A percentile compares a stretch with the other conserved stretches of the same genome.
phyloP scores from a whole-genome alignment of 2,329 filamentous ascomycete genomes.

The Stagonosporopsis chrysanthemi region DNA sequence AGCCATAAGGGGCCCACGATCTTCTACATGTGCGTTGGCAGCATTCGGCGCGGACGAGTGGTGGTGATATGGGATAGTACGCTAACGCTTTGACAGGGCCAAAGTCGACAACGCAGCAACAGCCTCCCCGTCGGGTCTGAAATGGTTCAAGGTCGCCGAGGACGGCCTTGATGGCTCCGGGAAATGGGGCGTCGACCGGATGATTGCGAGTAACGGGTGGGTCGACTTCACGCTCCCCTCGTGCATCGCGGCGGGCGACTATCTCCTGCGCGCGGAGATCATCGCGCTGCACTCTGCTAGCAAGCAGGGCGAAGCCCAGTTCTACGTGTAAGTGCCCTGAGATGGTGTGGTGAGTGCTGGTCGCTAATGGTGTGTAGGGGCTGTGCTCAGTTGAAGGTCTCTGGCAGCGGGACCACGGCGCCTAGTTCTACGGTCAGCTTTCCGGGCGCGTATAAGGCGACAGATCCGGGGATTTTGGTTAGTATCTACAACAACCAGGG shows the following conservation, averaged over 20 bases:
- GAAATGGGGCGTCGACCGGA: slow-evolving; percentile 59
- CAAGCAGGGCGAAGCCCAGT: slow-evolving; percentile 49
- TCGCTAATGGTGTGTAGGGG: slow-evolving; percentile 33
- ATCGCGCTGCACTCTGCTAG: slow-evolving; percentile 53
- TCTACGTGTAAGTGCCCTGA: slow-evolving; percentile 46
- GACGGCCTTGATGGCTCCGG: slow-evolving; percentile 51
- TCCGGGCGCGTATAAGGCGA: slow-evolving; percentile 43
- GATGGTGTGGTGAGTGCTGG: neutral
- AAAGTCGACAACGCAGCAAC: slow-evolving; percentile 52
- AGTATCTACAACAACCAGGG: slow-evolving; percentile 39
- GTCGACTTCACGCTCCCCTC: slow-evolving; percentile 50
- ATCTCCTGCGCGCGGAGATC: slow-evolving; percentile 54
- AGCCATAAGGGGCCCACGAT: slow-evolving; percentile 57
- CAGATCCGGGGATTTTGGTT: slow-evolving; percentile 42
- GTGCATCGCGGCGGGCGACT: slow-evolving; percentile 49
- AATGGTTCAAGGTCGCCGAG: slow-evolving; percentile 55
- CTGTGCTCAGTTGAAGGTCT: slow-evolving; percentile 46
- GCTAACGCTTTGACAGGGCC: slow-evolving; percentile 27
- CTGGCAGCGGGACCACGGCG: slow-evolving; percentile 27
- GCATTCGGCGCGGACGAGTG: neutral
- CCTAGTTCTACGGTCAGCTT: slow-evolving; percentile 39
- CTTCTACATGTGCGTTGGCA: slow-evolving; percentile 44
- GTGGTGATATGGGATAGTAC: neutral
- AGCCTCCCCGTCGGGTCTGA: slow-evolving; percentile 47
- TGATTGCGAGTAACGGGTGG: slow-evolving; percentile 58